Percentiles rank a stretch among this genome's conserved stretches.
These are phyloP conservation scores for Diplocarpon mali DNA, from an alignment of 2,329 filamentous ascomycete species.

Conservation along the genomic window DNA sequence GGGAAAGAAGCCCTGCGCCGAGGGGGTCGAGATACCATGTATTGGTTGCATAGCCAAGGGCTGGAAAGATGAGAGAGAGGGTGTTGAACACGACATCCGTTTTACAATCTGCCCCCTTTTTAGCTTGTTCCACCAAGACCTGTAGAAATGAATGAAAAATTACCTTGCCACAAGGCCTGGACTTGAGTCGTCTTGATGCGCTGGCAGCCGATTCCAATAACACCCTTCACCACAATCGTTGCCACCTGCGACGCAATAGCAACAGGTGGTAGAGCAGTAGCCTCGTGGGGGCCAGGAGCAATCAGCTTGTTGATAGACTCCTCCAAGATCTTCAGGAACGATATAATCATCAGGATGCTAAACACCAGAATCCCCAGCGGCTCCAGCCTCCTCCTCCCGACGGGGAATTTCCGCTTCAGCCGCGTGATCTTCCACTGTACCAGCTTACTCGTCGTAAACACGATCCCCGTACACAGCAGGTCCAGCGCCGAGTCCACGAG, in stretches of 20 bases:
- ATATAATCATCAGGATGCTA: slow-evolving; percentile 50
- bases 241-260: slow-evolving; percentile 44
- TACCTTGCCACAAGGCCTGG: slow-evolving; percentile 41
- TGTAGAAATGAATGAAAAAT: neutral
- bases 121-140: neutral
- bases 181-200: slow-evolving; percentile 49
- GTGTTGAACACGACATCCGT: slow-evolving; percentile 53
- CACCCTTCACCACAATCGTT: slow-evolving; percentile 45
- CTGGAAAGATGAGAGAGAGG: slow-evolving; percentile 45
- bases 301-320: slow-evolving; percentile 45
- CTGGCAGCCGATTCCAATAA: slow-evolving; percentile 45
- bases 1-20: slow-evolving; percentile 47
- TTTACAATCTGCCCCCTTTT: slow-evolving; percentile 38
- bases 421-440: slow-evolving; percentile 43
- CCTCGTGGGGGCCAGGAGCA: slow-evolving; percentile 31
- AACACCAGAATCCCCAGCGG: slow-evolving; percentile 50
- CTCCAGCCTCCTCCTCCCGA: slow-evolving; percentile 42
- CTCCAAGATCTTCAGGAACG: slow-evolving; percentile 46
- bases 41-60: slow-evolving; percentile 42
- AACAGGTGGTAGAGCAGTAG: slow-evolving; percentile 35
- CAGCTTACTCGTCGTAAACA: slow-evolving; percentile 45
- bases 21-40: slow-evolving; percentile 54
- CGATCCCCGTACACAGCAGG: slow-evolving; percentile 46
- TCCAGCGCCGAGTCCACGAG: slow-evolving; percentile 48
- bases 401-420: slow-evolving; percentile 42